Evolutionary conservation across 2,329 filamentous ascomycete genomes (phyloP).

Genomic region (Rhinocladiella mackenziei): DNA sequence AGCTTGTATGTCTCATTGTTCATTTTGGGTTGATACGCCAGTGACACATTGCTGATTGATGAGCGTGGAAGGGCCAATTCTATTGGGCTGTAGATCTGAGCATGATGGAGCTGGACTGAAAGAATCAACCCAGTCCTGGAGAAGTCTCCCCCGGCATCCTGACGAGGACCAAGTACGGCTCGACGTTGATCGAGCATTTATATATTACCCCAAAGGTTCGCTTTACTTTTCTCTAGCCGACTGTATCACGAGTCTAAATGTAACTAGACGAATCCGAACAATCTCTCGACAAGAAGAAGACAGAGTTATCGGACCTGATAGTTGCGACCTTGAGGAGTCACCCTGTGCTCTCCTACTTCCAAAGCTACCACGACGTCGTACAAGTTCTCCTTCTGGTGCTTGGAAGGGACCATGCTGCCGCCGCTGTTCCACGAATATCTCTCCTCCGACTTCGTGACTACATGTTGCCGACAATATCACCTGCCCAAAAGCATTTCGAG

Average conservation of each 20-base stretch:
- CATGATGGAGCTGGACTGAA: constrained; percentile 8
- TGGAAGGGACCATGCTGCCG: constrained; percentile 56
- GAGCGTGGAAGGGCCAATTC: constrained; percentile 44
- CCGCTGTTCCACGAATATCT: constrained; percentile 74
- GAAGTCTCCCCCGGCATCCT: constrained; percentile 64
- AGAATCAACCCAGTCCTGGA: constrained; percentile 46
- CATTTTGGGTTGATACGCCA: constrained; percentile 1
- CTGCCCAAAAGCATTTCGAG: constrained; percentile 77
- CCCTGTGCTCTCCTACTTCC: constrained; percentile 89
- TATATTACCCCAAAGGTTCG: constrained; percentile 85
- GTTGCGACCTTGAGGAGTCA: constrained; percentile 72
- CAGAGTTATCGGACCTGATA: constrained; percentile 75
- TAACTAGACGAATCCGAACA: constrained; percentile 60
- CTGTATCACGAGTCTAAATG: constrained; percentile 20
- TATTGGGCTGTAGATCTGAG: constrained; percentile 41
- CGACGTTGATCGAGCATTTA: constrained; percentile 93
- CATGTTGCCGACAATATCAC: constrained; percentile 84
- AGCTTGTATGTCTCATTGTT: constrained; percentile 66
- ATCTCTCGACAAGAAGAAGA: constrained; percentile 67
- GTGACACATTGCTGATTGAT: constrained; percentile 22
- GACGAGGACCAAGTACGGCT: constrained; percentile 90
- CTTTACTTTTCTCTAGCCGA: constrained; percentile 24
- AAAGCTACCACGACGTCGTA: constrained; percentile 97
- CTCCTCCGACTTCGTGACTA: constrained; percentile 91
- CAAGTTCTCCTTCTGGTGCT: constrained; percentile 91